Evolutionary conservation across 305 asterid species (phyloP), one percentile per base, ranked within the genome.

Genomic region (Salvia sclarea): DNA sequence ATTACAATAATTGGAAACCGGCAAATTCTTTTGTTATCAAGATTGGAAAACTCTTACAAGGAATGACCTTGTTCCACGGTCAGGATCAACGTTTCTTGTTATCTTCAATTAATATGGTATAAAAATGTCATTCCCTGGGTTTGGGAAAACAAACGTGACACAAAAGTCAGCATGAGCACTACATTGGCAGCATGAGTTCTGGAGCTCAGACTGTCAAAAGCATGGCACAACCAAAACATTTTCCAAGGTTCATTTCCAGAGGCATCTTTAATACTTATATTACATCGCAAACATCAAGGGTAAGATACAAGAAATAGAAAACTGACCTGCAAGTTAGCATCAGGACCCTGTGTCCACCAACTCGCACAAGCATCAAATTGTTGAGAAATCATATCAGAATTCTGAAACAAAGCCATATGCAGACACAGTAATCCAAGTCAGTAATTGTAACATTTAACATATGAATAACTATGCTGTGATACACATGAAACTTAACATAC

Each of bases 341-440:
- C 91, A 72, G 98, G 99, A 61, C 99, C 99, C 68, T 94, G 99
- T 6, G 99, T 94, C 98, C 99, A 94, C 98, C 99, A 94, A 84
- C 99, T 94, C 61, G 99, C 97, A 85, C 97, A 91, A 63, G 90
- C 99, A 88, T 94, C 98, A 81, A 94, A 94, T 78, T 84, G 90
- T 78, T 89, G 91, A 83, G 86, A 81, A 45, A 91, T 86, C 74
- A 65, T 75, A 78, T 76, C 78, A 37, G 13, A 62, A 72, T 72
- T 56, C 85, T 83, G 79, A 75, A 75, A 84, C 79, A 76, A 75
- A 66, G 69, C 12, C 25, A 81, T 20, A 67, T 24, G n/a, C n/a
- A 58, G n/a, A 24, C 40, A 68, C 10, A 12, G 41, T 68, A 56
- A 64, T 74, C 61, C 69, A 50, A 20, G 28, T 21, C 45, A 33